A percentile compares a stretch with the other conserved stretches of the same genome.
Evolutionary conservation across 306 rosid genomes (phyloP).

Genomic region (Gynostemma pentaphyllum): DNA sequence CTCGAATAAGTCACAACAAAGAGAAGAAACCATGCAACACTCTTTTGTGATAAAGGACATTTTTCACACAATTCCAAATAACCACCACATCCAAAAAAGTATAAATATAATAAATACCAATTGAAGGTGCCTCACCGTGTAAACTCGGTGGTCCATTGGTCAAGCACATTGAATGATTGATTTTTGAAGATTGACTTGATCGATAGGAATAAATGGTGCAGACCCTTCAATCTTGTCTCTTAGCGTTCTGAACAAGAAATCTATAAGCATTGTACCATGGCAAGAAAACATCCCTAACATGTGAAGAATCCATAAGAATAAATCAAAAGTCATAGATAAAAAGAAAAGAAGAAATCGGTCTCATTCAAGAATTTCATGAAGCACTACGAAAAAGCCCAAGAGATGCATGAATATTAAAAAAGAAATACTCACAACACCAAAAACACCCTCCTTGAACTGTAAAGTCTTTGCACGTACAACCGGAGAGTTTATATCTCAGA

Average conservation of each 20-base stretch:
- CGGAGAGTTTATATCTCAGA: slow-evolving; percentile 69
- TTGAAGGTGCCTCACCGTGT: too few relatives aligned
- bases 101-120: too few relatives aligned
- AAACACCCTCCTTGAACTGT: slow-evolving; percentile 38
- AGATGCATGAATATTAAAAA: background rate
- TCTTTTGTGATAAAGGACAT: too few relatives aligned
- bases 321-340: background rate
- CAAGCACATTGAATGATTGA: background rate
- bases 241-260: too few relatives aligned
- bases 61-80: too few relatives aligned
- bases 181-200: too few relatives aligned
- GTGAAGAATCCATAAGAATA: slow-evolving; percentile 1
- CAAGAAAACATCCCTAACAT: too few relatives aligned
- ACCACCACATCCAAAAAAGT: too few relatives aligned
- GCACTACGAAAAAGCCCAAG: too few relatives aligned
- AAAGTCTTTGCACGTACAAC: slow-evolving; percentile 76
- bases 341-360: background rate
- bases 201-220: slow-evolving; percentile 44
- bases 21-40: too few relatives aligned
- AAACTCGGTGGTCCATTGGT: background rate
- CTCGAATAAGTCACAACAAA: too few relatives aligned
- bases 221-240: slow-evolving; percentile 80
- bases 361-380: background rate
- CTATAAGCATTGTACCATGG: slow-evolving; percentile 98
- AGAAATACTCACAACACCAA: too few relatives aligned